phyloP scores from a whole-genome alignment of 495 filamentous ascomycete species.

The Aspergillus campestris region DNA sequence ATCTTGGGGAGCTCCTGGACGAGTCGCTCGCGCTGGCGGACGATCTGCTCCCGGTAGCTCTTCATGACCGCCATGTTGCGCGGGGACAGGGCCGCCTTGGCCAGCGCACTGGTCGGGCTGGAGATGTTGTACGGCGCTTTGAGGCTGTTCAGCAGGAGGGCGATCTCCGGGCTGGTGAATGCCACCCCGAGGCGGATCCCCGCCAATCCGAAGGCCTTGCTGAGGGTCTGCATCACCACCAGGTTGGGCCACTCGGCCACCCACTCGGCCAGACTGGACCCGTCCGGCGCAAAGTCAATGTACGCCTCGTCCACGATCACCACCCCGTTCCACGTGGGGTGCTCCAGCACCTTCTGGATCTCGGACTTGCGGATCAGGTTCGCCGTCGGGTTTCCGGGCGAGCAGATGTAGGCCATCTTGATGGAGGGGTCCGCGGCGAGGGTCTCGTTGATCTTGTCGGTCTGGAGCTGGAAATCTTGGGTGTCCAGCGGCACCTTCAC shows the following conservation, averaged over 20 bases:
- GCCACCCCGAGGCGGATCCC: constrained; percentile 76
- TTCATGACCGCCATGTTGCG: constrained; percentile 64
- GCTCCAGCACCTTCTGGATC: constrained; percentile 63
- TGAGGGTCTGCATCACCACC: constrained; percentile 94
- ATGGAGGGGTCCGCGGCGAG: constrained; percentile 85
- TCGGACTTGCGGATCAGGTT: constrained; percentile 68
- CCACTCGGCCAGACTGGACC: constrained; percentile 82
- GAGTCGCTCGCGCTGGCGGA: constrained; percentile 69
- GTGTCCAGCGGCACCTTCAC: constrained; percentile 73
- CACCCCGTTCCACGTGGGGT: constrained; percentile 92
- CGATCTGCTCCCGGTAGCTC: constrained; percentile 53
- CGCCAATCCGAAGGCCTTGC: constrained; percentile 91
- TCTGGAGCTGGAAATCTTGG: constrained; percentile 63
- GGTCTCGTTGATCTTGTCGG: constrained; percentile 81
- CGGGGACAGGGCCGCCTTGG: constrained; percentile 56
- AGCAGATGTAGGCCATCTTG: constrained; percentile 84
- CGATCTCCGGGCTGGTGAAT: constrained; percentile 61
- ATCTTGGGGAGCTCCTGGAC: constrained; percentile 65
- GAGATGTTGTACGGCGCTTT: constrained; percentile 96
- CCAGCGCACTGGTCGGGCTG: constrained; percentile 75
- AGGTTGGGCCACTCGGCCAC: constrained; percentile 91
- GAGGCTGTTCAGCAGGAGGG: constrained; percentile 71
- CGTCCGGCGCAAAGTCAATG: constrained; percentile 81
- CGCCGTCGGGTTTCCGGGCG: constrained; percentile 89
- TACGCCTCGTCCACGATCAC: constrained; percentile 95